Percentiles rank a stretch among this genome's conserved stretches.
Conservation (phyloP, 1,284 basidiomycete genomes). For the Ganoderma lucidum region DNA sequence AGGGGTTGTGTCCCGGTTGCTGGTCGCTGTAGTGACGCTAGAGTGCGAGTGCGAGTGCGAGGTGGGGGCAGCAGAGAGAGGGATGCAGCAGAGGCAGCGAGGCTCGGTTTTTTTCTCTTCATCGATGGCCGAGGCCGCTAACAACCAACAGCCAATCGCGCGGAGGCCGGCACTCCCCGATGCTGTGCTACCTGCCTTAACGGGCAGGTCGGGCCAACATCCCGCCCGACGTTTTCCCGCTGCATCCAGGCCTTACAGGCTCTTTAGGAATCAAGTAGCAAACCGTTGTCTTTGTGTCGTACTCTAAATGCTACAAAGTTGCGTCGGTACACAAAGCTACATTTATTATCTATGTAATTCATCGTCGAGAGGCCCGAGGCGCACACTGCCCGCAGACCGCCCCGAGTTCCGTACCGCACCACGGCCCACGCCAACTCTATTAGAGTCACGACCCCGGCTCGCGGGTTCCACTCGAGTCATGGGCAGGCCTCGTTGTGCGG, state of each 20-base stretch:
- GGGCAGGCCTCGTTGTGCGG: conserved; percentile 9
- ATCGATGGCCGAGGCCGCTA: conserved; percentile 33
- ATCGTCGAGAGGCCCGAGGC: neutral
- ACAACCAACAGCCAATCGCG: conserved; percentile 27
- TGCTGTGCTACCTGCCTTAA: conserved; percentile 19
- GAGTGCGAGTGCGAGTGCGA: conserved; percentile 10
- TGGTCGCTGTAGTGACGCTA: conserved; percentile 8
- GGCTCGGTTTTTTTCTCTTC: conserved; percentile 30
- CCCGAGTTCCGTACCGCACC: conserved; percentile 7
- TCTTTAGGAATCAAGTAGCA: no score
- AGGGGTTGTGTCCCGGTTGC: conserved; percentile 21
- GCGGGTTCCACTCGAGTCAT: neutral
- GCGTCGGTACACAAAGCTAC: neutral
- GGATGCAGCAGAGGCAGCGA: neutral
- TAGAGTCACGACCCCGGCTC: neutral
- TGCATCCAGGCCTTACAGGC: no score
- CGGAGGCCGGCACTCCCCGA: conserved; percentile 23
- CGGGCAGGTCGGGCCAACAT: conserved; percentile 13
- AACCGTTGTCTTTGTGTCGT: neutral
- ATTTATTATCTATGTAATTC: neutral
- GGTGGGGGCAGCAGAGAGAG: conserved; percentile 8
- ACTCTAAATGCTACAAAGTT: conserved; percentile 1
- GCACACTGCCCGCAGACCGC: neutral
- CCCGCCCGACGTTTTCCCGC: conserved; percentile 23
- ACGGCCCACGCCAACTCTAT: neutral